Evolutionary conservation across 306 rosid species (phyloP), one percentile per base, ranked within the genome.

Genomic region (Malus fusca): DNA sequence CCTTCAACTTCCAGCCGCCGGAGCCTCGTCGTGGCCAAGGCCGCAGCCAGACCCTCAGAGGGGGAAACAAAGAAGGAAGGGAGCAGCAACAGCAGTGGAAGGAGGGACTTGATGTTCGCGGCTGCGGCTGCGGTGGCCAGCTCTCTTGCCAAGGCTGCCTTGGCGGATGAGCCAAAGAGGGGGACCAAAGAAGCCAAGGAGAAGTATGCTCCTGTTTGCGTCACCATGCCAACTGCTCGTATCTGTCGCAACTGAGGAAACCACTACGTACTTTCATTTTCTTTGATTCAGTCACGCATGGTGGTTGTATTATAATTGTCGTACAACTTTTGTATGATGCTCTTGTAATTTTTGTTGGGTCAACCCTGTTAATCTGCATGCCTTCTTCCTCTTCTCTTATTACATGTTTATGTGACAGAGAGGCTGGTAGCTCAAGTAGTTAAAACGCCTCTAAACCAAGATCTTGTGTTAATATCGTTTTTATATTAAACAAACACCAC

Each of bases 201-300:
- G 81, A 87, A 87, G 88, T 87, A 89, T 71, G 85, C 75, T 59
- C 78, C 78, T 11, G 6, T 89, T 18, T 89, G 93, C 72, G 91
- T 81, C 70, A 83, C 91, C 17, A 85, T 83, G 88, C 93, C 91
- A 15, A 87, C 93, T 65, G 93, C 93, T 46, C 85, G 90, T 65
- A 76, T 87, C 71, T 87, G 93, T 80, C 91, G 65, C 85, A 83
- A 87, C 61, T 87, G 88, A 82, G 76, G 26, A 19, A 43, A 40
- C 28, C 22, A 46, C 25, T 9, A 10, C 8, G 10, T 40, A 43
- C 21, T 31, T 30, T 64, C 43, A 1, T 31, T 64, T 64, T 12
- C 19, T 18, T 64, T 33, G 52, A 69, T 64, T 60, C 74, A 0
- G 18, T 59, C 66, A 53, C 19, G 8, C 19, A 23, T 58, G 68